These are phyloP conservation scores for Aeminium ludgeri DNA, from an alignment of 495 filamentous ascomycete species.

Conservation along the genomic window DNA sequence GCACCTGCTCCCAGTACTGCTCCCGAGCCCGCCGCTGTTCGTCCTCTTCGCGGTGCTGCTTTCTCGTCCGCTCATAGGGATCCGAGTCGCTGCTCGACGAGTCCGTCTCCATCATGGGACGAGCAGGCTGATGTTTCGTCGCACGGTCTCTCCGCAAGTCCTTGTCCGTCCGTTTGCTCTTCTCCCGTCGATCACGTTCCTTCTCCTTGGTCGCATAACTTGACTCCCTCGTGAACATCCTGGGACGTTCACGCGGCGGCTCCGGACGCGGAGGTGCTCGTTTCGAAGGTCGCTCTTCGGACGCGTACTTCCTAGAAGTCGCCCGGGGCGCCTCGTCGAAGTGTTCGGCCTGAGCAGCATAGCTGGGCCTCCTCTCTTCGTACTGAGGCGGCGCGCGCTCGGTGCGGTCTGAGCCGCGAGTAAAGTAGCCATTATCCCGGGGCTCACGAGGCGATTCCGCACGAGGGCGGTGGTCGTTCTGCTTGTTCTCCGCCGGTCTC, in stretches of 20 bases:
- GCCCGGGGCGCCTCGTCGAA: slow-evolving; percentile 11
- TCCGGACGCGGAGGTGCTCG: slow-evolving; percentile 5
- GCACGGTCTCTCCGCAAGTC: slow-evolving; percentile 12
- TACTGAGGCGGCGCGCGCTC: slow-evolving; percentile 4
- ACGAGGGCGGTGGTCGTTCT: too few relatives aligned
- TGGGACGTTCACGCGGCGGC: too few relatives aligned
- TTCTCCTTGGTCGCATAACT: slow-evolving; percentile 7
- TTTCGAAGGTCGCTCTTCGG: slow-evolving; percentile 6
- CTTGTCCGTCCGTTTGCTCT: slow-evolving; percentile 3
- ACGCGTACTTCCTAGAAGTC: slow-evolving; percentile 6
- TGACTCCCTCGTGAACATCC: slow-evolving; percentile 1
- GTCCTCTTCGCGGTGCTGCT: slow-evolving; percentile 6
- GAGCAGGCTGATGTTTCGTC: neutral
- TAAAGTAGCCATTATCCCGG: slow-evolving; percentile 2
- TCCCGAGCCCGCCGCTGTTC: slow-evolving; percentile 3
- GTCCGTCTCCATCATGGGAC: too few relatives aligned
- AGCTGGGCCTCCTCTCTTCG: slow-evolving; percentile 8
- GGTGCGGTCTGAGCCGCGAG: slow-evolving; percentile 5
- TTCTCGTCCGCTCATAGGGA: neutral
- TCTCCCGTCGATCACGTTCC: slow-evolving; percentile 5
- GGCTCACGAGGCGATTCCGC: slow-evolving; percentile 2
- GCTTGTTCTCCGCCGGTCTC: slow-evolving; percentile 6
- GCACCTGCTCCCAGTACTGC: slow-evolving; percentile 2
- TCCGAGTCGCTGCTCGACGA: slow-evolving; percentile 2
- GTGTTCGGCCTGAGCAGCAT: slow-evolving; percentile 9